Conservation (phyloP, 768 basidiomycete species). For the Tephrocybe sp. region DNA sequence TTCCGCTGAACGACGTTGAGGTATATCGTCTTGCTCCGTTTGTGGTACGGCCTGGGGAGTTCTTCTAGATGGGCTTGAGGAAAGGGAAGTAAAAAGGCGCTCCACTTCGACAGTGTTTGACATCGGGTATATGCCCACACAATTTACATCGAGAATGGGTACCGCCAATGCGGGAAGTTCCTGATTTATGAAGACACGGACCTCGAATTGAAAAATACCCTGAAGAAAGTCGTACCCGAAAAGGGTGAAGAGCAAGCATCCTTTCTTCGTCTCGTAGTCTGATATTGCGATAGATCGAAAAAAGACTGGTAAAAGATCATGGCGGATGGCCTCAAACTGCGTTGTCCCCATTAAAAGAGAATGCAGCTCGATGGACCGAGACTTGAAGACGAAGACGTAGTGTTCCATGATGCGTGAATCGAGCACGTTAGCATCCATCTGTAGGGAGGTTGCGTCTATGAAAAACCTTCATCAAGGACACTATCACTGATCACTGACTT, state of each 20-base stretch:
- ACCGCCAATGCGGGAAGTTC: background rate
- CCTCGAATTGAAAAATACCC: slow-evolving; percentile 51
- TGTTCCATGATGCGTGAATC: slow-evolving; percentile 45
- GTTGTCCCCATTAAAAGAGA: slow-evolving; percentile 18
- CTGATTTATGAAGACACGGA: slow-evolving; percentile 26
- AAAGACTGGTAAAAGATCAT: slow-evolving; percentile 23
- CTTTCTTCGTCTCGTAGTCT: slow-evolving; percentile 18
- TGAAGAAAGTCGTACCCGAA: slow-evolving; percentile 45
- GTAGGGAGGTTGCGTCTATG: background rate
- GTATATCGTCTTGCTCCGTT: no score
- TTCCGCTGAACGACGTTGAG: no score
- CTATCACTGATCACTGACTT: slow-evolving; percentile 9
- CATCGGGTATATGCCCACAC: slow-evolving; percentile 45
- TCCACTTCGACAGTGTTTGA: slow-evolving; percentile 21
- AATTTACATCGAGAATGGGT: slow-evolving; percentile 37
- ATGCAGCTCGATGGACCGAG: slow-evolving; percentile 50
- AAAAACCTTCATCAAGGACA: slow-evolving; percentile 3
- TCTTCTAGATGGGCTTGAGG: background rate
- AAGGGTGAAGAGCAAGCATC: slow-evolving; percentile 30
- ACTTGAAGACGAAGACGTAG: slow-evolving; percentile 52
- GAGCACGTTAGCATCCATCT: slow-evolving; percentile 45
- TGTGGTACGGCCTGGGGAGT: no score
- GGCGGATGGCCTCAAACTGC: background rate
- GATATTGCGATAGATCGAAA: slow-evolving; percentile 49
- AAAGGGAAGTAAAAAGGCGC: slow-evolving; percentile 6